These are phyloP conservation scores for Rubia peregrina DNA, from an alignment of 305 asterid genomes.

Conservation along the genomic window DNA sequence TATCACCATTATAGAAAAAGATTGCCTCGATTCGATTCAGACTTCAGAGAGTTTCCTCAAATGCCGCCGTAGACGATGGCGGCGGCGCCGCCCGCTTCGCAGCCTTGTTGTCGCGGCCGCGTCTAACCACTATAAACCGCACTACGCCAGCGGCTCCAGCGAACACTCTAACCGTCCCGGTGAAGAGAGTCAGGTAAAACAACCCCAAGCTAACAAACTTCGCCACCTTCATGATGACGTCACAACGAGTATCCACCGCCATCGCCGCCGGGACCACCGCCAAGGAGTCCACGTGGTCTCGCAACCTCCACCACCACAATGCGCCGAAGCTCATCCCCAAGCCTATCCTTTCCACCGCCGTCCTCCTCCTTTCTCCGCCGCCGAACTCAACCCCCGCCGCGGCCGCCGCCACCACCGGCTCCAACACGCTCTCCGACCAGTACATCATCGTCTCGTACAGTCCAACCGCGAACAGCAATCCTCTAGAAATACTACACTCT, in stretches of 20 bases:
- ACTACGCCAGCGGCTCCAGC: not conserved
- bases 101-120: not conserved
- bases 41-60: not conserved
- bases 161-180: not conserved
- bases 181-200: slow-evolving; percentile 4
- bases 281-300: slow-evolving; percentile 3
- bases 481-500: not conserved
- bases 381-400: not conserved
- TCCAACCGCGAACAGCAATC: not conserved
- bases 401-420: not conserved
- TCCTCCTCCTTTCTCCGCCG: not conserved
- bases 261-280: not conserved
- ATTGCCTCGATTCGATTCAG: not conserved
- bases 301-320: slow-evolving; percentile 12
- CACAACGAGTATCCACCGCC: not conserved
- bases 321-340: slow-evolving; percentile 8
- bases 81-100: not conserved
- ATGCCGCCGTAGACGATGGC: not conserved
- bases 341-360: not conserved
- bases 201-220: not conserved
- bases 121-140: not conserved
- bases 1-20: not conserved
- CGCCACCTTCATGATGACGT: not conserved
- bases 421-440: slow-evolving; percentile 8
- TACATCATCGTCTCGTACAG: slow-evolving; percentile 2